These are phyloP conservation scores for Suhomyces tanzawaensis DNA, from an alignment of 805 yeast species.

Conservation along the genomic window DNA sequence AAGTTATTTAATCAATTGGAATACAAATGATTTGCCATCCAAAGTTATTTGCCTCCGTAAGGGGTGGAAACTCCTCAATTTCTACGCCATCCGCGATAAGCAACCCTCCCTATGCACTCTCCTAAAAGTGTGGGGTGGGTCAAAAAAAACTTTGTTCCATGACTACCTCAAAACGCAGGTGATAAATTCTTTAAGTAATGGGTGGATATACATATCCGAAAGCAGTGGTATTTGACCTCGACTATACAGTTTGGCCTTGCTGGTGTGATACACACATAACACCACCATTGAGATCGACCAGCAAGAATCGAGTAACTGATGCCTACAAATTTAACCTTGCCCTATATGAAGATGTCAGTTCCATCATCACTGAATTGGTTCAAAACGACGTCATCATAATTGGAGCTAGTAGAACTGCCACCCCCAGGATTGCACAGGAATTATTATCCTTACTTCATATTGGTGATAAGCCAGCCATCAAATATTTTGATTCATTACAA, in stretches of 20 bases:
- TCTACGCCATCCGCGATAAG: neutral
- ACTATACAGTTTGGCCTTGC: slow-evolving; percentile 77
- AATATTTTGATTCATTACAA: slow-evolving; percentile 56
- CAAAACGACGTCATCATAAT: slow-evolving; percentile 49
- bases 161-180: neutral
- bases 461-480: slow-evolving; percentile 49
- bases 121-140: slow-evolving; percentile 1
- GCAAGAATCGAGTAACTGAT: slow-evolving; percentile 45
- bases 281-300: slow-evolving; percentile 38
- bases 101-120: neutral
- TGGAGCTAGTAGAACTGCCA: slow-evolving; percentile 77
- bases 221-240: slow-evolving; percentile 71
- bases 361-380: slow-evolving; percentile 53
- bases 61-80: slow-evolving; percentile 5
- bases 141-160: neutral
- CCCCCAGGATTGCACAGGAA: slow-evolving; percentile 73
- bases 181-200: neutral
- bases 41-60: slow-evolving; percentile 5
- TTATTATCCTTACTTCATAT: slow-evolving; percentile 54
- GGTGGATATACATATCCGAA: slow-evolving; percentile 21
- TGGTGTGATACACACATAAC: slow-evolving; percentile 79
- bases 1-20: too few species aligned
- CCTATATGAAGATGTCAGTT: slow-evolving; percentile 67
- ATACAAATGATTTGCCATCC: too few species aligned
- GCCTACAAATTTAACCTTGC: slow-evolving; percentile 52